Percentiles rank a stretch among this genome's conserved stretches.
These are phyloP conservation scores for Monilinia laxa DNA, from an alignment of 2,329 filamentous ascomycete genomes.

Conservation along the genomic window DNA sequence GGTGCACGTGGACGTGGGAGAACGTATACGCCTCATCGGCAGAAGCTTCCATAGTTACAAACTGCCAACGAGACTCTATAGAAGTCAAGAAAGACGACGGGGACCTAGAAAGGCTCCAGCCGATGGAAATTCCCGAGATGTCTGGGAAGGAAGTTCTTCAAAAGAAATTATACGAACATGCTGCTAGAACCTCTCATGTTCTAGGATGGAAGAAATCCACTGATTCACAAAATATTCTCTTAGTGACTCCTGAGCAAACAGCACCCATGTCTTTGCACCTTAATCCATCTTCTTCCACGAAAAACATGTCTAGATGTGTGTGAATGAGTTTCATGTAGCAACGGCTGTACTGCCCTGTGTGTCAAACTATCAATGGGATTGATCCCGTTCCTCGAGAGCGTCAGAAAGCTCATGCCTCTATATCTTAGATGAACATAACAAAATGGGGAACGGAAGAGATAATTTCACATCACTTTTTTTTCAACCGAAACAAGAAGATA, in stretches of 20 bases:
- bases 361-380: not conserved
- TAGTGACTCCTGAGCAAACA: not conserved
- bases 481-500: slow-evolving; percentile 55
- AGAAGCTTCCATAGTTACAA: not conserved
- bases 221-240: not conserved
- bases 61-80: not conserved
- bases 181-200: not conserved
- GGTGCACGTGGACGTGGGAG: not conserved
- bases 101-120: not conserved
- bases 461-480: slow-evolving; percentile 45
- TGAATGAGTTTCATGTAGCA: not conserved
- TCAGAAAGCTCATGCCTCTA: slow-evolving; percentile 46
- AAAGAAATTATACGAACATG: not conserved
- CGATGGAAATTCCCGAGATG: not conserved
- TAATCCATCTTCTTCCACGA: not conserved
- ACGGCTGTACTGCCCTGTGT: not conserved
- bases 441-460: slow-evolving; percentile 46
- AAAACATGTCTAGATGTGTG: not conserved
- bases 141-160: not conserved
- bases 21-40: not conserved
- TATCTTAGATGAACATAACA: slow-evolving; percentile 58
- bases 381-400: not conserved
- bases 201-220: not conserved
- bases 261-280: too few species aligned
- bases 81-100: not conserved